phyloP scores from a whole-genome alignment of 805 yeast species.

The Ogataea sp. region DNA sequence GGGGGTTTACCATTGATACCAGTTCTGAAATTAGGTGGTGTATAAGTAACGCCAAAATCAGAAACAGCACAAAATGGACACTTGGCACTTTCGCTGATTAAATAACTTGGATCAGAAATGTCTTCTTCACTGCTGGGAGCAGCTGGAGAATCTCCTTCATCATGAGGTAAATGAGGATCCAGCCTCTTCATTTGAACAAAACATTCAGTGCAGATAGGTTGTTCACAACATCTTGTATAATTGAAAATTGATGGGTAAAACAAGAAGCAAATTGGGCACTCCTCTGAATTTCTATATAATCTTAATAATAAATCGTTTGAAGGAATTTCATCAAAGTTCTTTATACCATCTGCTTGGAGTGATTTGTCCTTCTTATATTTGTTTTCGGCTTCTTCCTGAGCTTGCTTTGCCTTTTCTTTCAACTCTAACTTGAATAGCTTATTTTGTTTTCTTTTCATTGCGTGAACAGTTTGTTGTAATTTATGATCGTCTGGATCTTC shows the following conservation, averaged over 20 bases:
- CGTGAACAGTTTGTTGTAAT: constrained; percentile 39
- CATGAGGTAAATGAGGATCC: constrained; percentile 93
- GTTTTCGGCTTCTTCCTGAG: constrained; percentile 28
- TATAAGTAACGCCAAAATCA: constrained; percentile 76
- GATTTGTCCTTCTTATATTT: constrained; percentile 24
- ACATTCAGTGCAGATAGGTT: constrained; percentile 93
- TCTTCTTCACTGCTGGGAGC: constrained; percentile 6
- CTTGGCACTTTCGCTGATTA: constrained; percentile 79
- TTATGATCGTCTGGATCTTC: constrained; percentile 61
- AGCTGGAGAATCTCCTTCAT: constrained; percentile 27
- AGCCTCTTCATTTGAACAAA: constrained; percentile 90
- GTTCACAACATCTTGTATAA: constrained; percentile 80
- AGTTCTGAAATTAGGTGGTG: constrained; percentile 50
- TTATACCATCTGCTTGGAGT: constrained; percentile 16
- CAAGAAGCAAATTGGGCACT: constrained; percentile 93
- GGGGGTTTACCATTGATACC: constrained; percentile 53
- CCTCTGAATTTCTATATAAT: constrained; percentile 62
- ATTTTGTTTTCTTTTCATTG: constrained; percentile 39
- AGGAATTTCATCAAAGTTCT: constrained; percentile 24
- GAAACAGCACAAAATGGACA: constrained; percentile 93
- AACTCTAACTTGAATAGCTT: constrained; percentile 33
- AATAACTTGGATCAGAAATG: constrained; percentile 43
- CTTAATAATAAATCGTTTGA: constrained; percentile 41
- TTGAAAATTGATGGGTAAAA: constrained; percentile 76
- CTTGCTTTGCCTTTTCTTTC: constrained; percentile 27